These are phyloP conservation scores for Aspergillus carlsbadensis DNA, from an alignment of 495 filamentous ascomycete species.

Conservation along the genomic window DNA sequence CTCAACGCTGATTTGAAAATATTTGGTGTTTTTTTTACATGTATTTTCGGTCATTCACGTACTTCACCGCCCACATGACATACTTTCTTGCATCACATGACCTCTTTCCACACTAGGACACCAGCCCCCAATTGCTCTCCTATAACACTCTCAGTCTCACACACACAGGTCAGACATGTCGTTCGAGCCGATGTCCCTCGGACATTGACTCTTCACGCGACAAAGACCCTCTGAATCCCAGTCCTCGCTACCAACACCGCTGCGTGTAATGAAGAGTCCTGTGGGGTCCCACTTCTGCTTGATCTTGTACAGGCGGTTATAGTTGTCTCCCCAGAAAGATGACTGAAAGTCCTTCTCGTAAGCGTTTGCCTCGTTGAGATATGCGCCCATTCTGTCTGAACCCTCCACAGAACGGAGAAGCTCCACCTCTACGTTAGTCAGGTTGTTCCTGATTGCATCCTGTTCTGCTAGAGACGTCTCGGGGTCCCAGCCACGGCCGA, in stretches of 20 bases:
- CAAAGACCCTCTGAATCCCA: conserved; percentile 35
- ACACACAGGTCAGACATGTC: no score
- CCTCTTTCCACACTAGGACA: not conserved
- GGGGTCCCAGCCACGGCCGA: conserved; percentile 14
- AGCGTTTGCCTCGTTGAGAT: conserved; percentile 51
- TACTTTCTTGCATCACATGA: not conserved
- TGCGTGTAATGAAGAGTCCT: conserved; percentile 28
- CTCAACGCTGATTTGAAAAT: not conserved
- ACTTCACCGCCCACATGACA: conserved; percentile 24
- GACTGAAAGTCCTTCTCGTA: conserved; percentile 46
- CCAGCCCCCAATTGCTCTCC: not conserved
- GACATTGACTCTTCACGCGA: not conserved
- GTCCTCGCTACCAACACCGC: conserved; percentile 32
- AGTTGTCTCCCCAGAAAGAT: conserved; percentile 52
- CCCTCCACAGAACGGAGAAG: conserved; percentile 42
- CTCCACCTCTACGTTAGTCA: conserved; percentile 38
- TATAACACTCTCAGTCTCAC: not conserved
- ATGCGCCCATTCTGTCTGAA: conserved; percentile 37
- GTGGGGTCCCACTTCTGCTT: conserved; percentile 40
- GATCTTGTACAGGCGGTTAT: conserved; percentile 37
- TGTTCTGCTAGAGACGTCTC: conserved; percentile 26
- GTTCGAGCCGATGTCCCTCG: no score
- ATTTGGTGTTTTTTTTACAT: conserved; percentile 8
- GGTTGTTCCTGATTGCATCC: conserved; percentile 32
- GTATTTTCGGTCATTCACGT: conserved; percentile 9